Evolutionary conservation across 345 rosid genomes (phyloP), one percentile per base, ranked within the genome.

Genomic region (Reutealis trisperma): DNA sequence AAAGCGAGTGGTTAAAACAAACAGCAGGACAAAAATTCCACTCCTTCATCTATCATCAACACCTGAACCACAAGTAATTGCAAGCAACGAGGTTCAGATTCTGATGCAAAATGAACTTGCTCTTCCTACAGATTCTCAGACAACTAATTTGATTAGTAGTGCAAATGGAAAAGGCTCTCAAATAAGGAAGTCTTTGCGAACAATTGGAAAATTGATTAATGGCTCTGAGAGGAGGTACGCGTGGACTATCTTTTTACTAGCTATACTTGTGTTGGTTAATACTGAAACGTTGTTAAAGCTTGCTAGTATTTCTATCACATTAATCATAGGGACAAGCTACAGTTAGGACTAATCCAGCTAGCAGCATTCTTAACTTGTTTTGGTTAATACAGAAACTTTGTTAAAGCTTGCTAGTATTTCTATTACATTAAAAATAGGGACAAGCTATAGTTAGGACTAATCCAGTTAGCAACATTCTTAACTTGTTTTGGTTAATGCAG

Each of bases 191-290:
- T 96, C 98, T 44, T 83, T 96, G 55, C 87, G 92, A 75, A 91
- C 88, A 49, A 93, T 96, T 7, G 98, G 97, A 75, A 93, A 92
- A 82, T 85, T 96, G 68, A 92, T 93, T 60, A 90, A 84, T 83
- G 96, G 96, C 55, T 85, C 93, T 13, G 97, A 96, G 75, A 96
- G 87, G 84, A 87, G 96, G 98, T 92, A 81, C 32, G 82, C 10
- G 44, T 24, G 5, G 63, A 59, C 63, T 24, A 37, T 37, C 41
- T 37, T 37, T 37, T 37, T 37, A 37, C 41, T 37, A 37, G 41
- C 3, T 27, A 30, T 16, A 30, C 34, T 34, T 34, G 37, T 34
- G 1, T 34, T 34, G 37, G 37, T 34, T 34, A 2, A 34, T 34
- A 34, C 37, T 16, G n/a, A 32, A 32, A 1, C 1, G 8, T 61